Percentiles rank a stretch among this genome's conserved stretches.
Evolutionary conservation across 2,329 filamentous ascomycete genomes (phyloP).

Genomic region (Pseudopyricularia cyperi): DNA sequence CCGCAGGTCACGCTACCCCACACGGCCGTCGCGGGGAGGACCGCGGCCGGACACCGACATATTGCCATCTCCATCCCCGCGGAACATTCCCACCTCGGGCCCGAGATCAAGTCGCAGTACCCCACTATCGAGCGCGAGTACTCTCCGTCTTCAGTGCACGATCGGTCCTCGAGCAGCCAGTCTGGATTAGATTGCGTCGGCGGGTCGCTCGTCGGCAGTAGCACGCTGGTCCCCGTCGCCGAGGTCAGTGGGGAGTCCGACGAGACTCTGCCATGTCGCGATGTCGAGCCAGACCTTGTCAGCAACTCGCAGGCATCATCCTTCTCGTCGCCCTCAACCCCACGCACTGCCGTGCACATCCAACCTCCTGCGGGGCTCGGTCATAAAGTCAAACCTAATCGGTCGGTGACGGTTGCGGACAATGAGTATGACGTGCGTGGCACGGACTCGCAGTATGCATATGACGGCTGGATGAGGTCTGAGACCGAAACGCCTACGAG

Average conservation of each 20-base stretch:
- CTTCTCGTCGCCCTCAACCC: neutral
- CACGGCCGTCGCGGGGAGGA: conserved; percentile 39
- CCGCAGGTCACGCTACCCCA: conserved; percentile 32
- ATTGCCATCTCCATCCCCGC: conserved; percentile 49
- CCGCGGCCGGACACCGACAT: conserved; percentile 38
- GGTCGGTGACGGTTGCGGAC: neutral
- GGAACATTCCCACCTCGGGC: conserved; percentile 30
- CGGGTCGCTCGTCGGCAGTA: conserved; percentile 4
- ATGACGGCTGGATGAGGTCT: neutral
- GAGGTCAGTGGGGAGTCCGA: conserved; percentile 20
- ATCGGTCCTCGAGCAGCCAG: no score
- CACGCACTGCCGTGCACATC: neutral
- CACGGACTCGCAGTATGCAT: no score
- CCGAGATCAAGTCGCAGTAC: conserved; percentile 12
- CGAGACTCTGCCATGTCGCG: no score
- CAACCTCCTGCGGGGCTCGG: neutral
- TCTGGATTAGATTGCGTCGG: neutral
- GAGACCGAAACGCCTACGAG: neutral
- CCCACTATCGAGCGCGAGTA: conserved; percentile 6
- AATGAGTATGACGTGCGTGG: neutral
- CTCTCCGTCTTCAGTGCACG: no score
- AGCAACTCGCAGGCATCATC: neutral
- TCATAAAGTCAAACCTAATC: neutral
- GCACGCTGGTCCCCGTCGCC: conserved; percentile 20
- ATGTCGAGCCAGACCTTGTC: neutral